Conservation (phyloP, 257 asterid genomes). For the Lavandula angustifolia region DNA sequence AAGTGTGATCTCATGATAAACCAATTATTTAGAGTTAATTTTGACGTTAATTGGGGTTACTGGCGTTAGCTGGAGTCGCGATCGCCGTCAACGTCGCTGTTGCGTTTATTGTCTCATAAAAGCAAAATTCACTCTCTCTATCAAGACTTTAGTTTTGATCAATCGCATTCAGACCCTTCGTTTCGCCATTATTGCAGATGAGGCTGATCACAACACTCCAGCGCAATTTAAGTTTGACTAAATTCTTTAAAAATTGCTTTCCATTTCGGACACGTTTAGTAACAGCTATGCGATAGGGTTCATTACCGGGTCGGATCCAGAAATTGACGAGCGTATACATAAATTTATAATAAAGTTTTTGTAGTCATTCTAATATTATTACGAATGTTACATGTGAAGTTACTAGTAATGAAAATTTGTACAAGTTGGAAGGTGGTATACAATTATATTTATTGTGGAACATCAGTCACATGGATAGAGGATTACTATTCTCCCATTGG, state of each 20-base stretch:
- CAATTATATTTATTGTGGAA: too few species aligned
- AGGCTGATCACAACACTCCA: constrained; percentile 16
- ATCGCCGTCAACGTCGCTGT: constrained; percentile 36
- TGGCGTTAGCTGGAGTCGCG: constrained; percentile 22
- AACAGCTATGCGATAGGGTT: too few species aligned
- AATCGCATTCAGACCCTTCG: constrained; percentile 37
- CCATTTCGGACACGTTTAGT: too few species aligned
- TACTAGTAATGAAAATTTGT: too few species aligned
- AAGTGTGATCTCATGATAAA: not conserved
- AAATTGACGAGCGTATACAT: too few species aligned
- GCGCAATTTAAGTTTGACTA: constrained; percentile 4
- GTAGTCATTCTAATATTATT: too few species aligned
- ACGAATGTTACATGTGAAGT: too few species aligned
- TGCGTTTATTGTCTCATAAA: constrained; percentile 38
- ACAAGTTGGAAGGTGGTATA: too few species aligned
- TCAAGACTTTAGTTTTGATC: constrained; percentile 34
- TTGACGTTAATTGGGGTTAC: not conserved
- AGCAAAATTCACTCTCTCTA: constrained; percentile 33
- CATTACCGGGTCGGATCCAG: too few species aligned
- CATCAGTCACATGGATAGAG: too few species aligned
- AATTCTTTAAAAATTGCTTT: not conserved
- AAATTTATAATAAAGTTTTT: too few species aligned
- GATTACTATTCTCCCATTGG: too few species aligned
- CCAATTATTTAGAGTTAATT: constrained; percentile 5
- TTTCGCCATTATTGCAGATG: constrained; percentile 35